Evolutionary conservation across 768 basidiomycete species (phyloP).

Genomic region (Tephrocybe sp.): DNA sequence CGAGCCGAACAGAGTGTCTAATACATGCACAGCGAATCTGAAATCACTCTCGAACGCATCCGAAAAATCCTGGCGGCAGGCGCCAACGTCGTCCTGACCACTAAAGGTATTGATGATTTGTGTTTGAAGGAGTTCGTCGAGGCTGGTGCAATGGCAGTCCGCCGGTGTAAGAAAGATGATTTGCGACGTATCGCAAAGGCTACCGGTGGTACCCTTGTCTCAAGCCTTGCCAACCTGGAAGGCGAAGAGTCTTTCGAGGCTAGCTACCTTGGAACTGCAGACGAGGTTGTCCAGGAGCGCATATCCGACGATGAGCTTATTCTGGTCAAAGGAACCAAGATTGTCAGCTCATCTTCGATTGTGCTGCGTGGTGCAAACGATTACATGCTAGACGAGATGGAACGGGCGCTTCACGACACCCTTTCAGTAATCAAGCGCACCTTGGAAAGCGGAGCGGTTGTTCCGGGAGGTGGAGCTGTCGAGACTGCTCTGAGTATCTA

Average conservation of each 20-base stretch:
- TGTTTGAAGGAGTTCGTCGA: conserved; percentile 99
- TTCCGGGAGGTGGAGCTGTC: conserved; percentile 96
- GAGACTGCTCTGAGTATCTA: conserved; percentile 97
- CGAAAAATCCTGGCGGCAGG: conserved; percentile 94
- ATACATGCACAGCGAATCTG: conserved; percentile 68
- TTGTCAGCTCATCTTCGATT: conserved; percentile 90
- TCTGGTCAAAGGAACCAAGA: conserved; percentile 95
- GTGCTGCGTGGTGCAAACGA: conserved; percentile 96
- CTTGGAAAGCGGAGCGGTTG: conserved; percentile 91
- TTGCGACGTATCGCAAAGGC: conserved; percentile 95
- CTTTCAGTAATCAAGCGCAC: conserved; percentile 96
- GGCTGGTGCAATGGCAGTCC: conserved; percentile 97
- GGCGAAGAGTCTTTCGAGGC: conserved; percentile 98
- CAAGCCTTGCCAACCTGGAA: conserved; percentile 91
- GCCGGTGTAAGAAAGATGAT: conserved; percentile 97
- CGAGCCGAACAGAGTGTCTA: background rate
- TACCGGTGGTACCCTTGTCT: conserved; percentile 90
- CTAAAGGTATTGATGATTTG: conserved; percentile 97
- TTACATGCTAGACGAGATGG: conserved; percentile 99
- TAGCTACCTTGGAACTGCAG: conserved; percentile 84
- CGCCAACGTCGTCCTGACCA: conserved; percentile 95
- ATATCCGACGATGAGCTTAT: conserved; percentile 99
- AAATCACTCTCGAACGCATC: conserved; percentile 93
- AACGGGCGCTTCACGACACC: conserved; percentile 91
- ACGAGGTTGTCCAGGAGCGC: conserved; percentile 95